phyloP scores from a whole-genome alignment of 2,329 filamentous ascomycete species.

The Cladophialophora carrionii region DNA sequence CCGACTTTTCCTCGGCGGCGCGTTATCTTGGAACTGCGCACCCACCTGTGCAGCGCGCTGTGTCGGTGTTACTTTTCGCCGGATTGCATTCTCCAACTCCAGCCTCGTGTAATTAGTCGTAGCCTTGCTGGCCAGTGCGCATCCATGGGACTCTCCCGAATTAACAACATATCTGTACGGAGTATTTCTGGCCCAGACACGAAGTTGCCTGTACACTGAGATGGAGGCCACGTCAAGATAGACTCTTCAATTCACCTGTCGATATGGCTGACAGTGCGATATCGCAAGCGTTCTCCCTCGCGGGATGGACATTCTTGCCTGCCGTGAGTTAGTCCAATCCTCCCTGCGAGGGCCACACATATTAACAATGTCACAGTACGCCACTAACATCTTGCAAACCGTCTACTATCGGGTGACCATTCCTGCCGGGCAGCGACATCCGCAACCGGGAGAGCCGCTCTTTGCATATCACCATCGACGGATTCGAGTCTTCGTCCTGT shows the following conservation, averaged over 20 bases:
- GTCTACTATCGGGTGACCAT: conserved; percentile 87
- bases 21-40: neutral
- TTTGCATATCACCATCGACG: conserved; percentile 74
- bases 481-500: conserved; percentile 81
- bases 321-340: conserved; percentile 51
- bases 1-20: neutral
- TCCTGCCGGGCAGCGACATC: conserved; percentile 83
- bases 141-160: neutral
- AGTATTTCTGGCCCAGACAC: too few relatives aligned
- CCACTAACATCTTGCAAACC: conserved; percentile 74
- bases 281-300: conserved; percentile 57
- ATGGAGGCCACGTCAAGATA: neutral
- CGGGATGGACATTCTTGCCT: conserved; percentile 66
- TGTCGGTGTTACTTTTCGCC: neutral
- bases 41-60: too few relatives aligned
- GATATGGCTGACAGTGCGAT: conserved; percentile 43
- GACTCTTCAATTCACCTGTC: neutral
- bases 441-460: conserved; percentile 66
- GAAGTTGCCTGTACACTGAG: neutral
- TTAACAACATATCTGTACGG: neutral
- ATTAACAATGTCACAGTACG: conserved; percentile 59
- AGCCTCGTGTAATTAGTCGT: neutral
- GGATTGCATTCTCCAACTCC: neutral
- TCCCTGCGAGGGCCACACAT: neutral
- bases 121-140: neutral